Base-by-base conservation (phyloP, 1,139 yeast species). In the Suhomyces kunorum region DNA sequence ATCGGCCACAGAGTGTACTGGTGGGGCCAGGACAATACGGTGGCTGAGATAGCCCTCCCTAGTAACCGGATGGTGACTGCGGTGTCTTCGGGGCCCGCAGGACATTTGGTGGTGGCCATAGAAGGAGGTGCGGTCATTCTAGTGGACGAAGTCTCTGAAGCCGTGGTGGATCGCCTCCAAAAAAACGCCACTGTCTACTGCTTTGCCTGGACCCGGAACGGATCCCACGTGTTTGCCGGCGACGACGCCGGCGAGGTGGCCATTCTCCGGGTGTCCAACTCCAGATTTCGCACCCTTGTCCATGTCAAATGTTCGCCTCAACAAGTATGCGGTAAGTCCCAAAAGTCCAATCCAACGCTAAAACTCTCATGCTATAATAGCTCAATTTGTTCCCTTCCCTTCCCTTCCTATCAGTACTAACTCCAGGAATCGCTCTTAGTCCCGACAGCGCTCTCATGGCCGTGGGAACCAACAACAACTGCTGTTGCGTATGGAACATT, bases 381-480 rank as follows among this genome's bases (percentile, higher is more conserved):
- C n/a, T n/a, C n/a, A n/a, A n/a, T n/a, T n/a, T n/a, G 11, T 19
- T 19, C 22, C 22, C 8, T 19, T 11, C 11, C 5, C 5, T 20
- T 4, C 9, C 9, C 5, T 11, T 20, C 3, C 8, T 20, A 4
- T 20, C 8, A 8, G 11, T 20, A 48, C 51, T 45, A 50, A 45
- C 51, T 9, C 8, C 41, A 75, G 83, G 83, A 2, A 69, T 84
- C 17, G 78, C 83, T 4, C 54, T 84, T 6, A 78, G 74, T 48
- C 58, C 60, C 6, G 74, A 71, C 32, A 61, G 63, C 20, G 62
- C 68, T 3, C 78, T 79, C 42, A 51, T 83, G 9, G 86, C 90
- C 0, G 71, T 83, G 11, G 95, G 95, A 1, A 83, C 86, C 6
- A 85, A 85, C 55, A 89, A 85, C 54, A 84, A 85, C 51, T 64